phyloP scores from a whole-genome alignment of 164 flowering plant species.

The Akebia trifoliata region DNA sequence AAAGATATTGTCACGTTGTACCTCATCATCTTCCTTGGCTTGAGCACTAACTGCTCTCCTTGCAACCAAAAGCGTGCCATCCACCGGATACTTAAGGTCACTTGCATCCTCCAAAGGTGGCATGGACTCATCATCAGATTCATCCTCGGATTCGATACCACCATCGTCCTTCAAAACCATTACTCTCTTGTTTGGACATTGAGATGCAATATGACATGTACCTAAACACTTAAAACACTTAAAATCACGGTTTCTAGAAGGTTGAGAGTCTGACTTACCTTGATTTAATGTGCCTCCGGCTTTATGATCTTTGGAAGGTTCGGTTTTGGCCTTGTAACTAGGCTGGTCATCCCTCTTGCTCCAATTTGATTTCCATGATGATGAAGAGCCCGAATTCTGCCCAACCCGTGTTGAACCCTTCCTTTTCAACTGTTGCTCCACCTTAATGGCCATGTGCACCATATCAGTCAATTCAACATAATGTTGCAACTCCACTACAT shows the following conservation, averaged over 20 bases:
- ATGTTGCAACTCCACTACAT: too few species aligned
- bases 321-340: not conserved
- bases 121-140: not conserved
- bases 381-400: not conserved
- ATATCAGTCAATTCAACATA: too few species aligned
- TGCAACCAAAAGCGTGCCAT: not conserved
- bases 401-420: not conserved
- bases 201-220: not conserved
- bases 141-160: not conserved
- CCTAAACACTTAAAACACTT: conserved; percentile 15
- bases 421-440: conserved; percentile 11
- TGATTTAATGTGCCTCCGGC: not conserved
- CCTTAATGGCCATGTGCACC: too few species aligned
- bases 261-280: not conserved
- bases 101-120: not conserved
- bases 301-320: not conserved
- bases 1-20: not conserved
- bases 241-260: conserved; percentile 4
- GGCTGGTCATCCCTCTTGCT: not conserved
- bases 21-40: not conserved
- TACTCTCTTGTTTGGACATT: not conserved
- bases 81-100: not conserved
- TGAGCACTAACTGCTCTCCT: not conserved
- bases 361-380: conserved; percentile 7
- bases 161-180: not conserved